These are phyloP conservation scores for Medicago lupulina DNA, from an alignment of 306 rosid genomes.

Conservation along the genomic window DNA sequence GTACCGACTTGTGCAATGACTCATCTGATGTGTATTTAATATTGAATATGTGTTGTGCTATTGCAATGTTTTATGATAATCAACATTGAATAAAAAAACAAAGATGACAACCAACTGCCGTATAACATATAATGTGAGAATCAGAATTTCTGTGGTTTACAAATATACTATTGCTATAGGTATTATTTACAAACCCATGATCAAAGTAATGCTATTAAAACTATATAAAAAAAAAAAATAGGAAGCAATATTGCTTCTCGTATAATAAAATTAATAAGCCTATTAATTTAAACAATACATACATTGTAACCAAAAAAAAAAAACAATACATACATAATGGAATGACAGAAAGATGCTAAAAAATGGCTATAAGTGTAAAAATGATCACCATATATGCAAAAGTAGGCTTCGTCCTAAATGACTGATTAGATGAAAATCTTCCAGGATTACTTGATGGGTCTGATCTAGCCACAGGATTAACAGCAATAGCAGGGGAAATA, in stretches of 20 bases:
- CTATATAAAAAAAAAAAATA: background rate
- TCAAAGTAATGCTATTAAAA: conserved; percentile 22
- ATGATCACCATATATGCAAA: conserved; percentile 42
- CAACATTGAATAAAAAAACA: background rate
- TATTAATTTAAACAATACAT: conserved; percentile 33
- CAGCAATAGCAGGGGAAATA: conserved; percentile 47
- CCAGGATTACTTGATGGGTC: conserved; percentile 39
- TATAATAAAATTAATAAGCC: conserved; percentile 16
- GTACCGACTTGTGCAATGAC: background rate
- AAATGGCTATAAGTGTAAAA: conserved; percentile 37
- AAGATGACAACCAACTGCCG: background rate
- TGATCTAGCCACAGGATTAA: conserved; percentile 51
- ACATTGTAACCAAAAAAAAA: too few relatives aligned
- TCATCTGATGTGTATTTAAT: background rate
- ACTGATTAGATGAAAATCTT: conserved; percentile 35
- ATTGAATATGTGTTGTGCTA: background rate
- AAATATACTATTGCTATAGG: background rate
- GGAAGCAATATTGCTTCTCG: conserved; percentile 41
- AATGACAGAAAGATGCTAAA: conserved; percentile 49
- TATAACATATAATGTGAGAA: background rate
- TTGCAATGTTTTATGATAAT: background rate
- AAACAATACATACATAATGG: conserved; percentile 40
- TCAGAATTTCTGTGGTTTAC: conserved; percentile 12
- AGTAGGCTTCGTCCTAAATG: conserved; percentile 54
- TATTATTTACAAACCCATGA: conserved; percentile 43